Conservation (phyloP, 768 basidiomycete genomes). For the Xerocomus spinulosus region DNA sequence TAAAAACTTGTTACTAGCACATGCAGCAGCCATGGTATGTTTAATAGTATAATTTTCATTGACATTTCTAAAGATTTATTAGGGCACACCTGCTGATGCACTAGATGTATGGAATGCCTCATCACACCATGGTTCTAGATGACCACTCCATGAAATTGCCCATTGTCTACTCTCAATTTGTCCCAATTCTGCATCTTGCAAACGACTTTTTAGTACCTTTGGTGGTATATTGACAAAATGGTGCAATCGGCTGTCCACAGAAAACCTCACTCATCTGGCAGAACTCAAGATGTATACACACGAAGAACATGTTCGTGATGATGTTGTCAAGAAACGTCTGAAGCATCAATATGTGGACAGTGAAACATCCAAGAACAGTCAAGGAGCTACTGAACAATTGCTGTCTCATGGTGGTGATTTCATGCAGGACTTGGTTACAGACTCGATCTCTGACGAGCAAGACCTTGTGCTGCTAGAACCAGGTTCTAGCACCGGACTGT, state of each 20-base stretch:
- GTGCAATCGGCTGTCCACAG: background rate
- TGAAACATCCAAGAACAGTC: background rate
- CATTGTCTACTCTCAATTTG: background rate
- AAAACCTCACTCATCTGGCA: background rate
- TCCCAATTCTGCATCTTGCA: background rate
- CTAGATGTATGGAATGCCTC: background rate
- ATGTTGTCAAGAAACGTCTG: background rate
- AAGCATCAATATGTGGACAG: background rate
- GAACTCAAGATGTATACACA: background rate
- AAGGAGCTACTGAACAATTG: background rate
- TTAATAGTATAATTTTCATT: background rate
- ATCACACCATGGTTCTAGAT: background rate
- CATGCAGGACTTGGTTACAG: background rate
- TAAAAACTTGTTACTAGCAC: background rate
- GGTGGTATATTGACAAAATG: background rate
- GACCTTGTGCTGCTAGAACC: too few species aligned
- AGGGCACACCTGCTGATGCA: background rate
- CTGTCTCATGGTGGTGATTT: background rate
- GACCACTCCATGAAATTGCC: background rate
- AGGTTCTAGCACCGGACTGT: background rate
- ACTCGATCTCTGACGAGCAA: too few species aligned
- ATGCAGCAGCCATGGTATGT: background rate
- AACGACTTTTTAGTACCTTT: background rate
- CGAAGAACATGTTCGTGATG: background rate
- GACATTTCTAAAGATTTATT: background rate